Base-by-base conservation (phyloP, 78 protist species). In the Guillardia theta region DNA sequence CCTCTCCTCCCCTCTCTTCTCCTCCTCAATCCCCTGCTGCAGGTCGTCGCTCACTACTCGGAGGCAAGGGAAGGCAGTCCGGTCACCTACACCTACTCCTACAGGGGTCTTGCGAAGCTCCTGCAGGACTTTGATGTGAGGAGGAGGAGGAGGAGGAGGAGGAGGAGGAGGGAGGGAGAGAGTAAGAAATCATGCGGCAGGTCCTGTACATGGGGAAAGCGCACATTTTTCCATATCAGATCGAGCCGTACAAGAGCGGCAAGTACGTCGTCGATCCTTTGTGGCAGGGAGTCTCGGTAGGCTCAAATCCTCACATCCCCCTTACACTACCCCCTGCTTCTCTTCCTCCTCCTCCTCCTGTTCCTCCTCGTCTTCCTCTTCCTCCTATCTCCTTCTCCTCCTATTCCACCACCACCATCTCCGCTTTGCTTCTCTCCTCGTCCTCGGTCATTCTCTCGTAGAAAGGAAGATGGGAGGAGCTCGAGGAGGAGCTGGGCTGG, bases 401-500 rank as follows among this genome's bases (percentile, higher is more conserved):
- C n/a, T n/a, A n/a, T n/a, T n/a, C n/a, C n/a, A n/a, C 27, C 6
- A 0, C 70, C 1, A 30, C 70, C 70, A 58, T 58, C 6, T 58
- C 70, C 27, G 70, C 70, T 8, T 58, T 30, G 70, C 70, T n/a
- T n/a, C n/a, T n/a, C n/a, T n/a, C n/a, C n/a, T n/a, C n/a, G n/a
- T n/a, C n/a, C n/a, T n/a, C n/a, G n/a, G n/a, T n/a, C n/a, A n/a
- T n/a, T n/a, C n/a, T n/a, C n/a, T n/a, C n/a, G n/a, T n/a, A n/a
- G n/a, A n/a, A n/a, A n/a, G n/a, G n/a, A n/a, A n/a, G 70, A 30
- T 58, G 70, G 70, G 70, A 58, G 33, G 92, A 45, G 64, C 54
- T 87, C 30, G 92, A 87, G 92, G 64, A 87, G 41, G 92, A 87
- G 92, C 64, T 87, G 92, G 92, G 92, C 36, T 87, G 92, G 92